These are phyloP conservation scores for Beta macrorhiza DNA, from an alignment of 179 eudicot genomes.

Conservation along the genomic window DNA sequence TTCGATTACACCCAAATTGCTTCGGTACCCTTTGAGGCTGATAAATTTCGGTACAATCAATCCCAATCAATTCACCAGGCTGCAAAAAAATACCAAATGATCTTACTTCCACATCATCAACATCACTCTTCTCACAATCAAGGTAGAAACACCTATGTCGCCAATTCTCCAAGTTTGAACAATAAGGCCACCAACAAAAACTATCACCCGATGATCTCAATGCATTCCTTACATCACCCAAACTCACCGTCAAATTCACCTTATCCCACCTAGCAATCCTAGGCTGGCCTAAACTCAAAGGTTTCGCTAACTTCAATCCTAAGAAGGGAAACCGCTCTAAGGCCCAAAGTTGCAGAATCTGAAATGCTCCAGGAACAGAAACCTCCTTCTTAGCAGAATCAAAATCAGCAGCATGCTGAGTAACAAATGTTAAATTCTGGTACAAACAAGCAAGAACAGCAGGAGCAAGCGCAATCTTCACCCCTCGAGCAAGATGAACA, in stretches of 20 bases:
- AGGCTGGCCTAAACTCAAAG: conserved; percentile 30
- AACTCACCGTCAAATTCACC: conserved; percentile 4
- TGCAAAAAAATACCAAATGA: conserved; percentile 21
- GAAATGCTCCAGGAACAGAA: conserved; percentile 25
- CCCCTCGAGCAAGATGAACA: conserved; percentile 14
- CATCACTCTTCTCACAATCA: conserved; percentile 13
- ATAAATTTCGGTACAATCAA: conserved; percentile 27
- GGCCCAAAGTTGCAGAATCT: conserved; percentile 31
- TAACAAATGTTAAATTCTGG: conserved; percentile 19
- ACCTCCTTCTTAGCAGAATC: conserved; percentile 17
- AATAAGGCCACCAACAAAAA: conserved; percentile 26
- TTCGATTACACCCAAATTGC: conserved; percentile 23
- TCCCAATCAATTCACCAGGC: conserved; percentile 23
- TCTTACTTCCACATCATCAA: conserved; percentile 24
- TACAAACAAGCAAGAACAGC: conserved; percentile 36
- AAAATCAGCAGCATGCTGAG: conserved; percentile 20
- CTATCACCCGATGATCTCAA: conserved; percentile 14
- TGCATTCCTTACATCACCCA: conserved; percentile 19
- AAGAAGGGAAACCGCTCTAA: conserved; percentile 25
- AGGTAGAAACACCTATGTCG: conserved; percentile 9
- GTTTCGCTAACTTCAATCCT: conserved; percentile 26
- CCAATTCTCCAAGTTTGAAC: conserved; percentile 26
- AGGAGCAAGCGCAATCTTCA: conserved; percentile 24
- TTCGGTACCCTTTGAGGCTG: conserved; percentile 19
- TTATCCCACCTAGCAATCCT: conserved; percentile 37